Conservation (phyloP, 495 filamentous ascomycete genomes). For the Neurospora discreta region DNA sequence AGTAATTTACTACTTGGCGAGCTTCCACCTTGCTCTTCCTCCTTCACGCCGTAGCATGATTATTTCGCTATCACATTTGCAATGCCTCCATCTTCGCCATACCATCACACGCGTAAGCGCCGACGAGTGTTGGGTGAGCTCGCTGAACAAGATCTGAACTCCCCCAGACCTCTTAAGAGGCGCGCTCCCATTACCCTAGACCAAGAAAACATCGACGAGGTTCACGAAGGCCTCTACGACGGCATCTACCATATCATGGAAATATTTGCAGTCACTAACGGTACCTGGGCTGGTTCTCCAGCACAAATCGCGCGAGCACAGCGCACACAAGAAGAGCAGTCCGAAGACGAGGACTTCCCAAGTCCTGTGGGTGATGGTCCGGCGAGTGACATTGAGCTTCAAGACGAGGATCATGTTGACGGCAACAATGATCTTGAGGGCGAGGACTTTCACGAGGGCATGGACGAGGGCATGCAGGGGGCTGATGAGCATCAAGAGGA, state of each 20-base stretch:
- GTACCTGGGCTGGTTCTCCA: background rate
- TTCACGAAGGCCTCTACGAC: slow-evolving; percentile 6
- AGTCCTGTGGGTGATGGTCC: background rate
- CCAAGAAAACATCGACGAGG: slow-evolving; percentile 13
- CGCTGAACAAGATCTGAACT: slow-evolving; percentile 10
- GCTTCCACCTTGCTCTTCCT: background rate
- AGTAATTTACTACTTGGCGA: background rate
- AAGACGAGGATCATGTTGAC: background rate
- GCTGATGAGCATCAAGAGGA: slow-evolving; percentile 6
- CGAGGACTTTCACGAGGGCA: background rate
- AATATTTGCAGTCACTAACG: slow-evolving; percentile 15
- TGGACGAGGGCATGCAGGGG: slow-evolving; percentile 1
- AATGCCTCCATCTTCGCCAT: background rate
- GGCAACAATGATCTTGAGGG: background rate
- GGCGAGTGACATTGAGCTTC: background rate
- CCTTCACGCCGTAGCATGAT: background rate
- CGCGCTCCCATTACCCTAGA: slow-evolving; percentile 14
- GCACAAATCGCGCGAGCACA: slow-evolving; percentile 1
- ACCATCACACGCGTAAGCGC: background rate
- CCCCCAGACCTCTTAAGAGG: slow-evolving; percentile 1
- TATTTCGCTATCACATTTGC: background rate
- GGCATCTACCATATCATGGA: slow-evolving; percentile 15
- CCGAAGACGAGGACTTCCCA: slow-evolving; percentile 9
- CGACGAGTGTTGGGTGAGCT: slow-evolving; percentile 13
- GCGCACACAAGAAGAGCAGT: background rate